These are phyloP conservation scores for Picea sitchensis DNA, from an alignment of 75 land plant genomes.

Conservation along the genomic window DNA sequence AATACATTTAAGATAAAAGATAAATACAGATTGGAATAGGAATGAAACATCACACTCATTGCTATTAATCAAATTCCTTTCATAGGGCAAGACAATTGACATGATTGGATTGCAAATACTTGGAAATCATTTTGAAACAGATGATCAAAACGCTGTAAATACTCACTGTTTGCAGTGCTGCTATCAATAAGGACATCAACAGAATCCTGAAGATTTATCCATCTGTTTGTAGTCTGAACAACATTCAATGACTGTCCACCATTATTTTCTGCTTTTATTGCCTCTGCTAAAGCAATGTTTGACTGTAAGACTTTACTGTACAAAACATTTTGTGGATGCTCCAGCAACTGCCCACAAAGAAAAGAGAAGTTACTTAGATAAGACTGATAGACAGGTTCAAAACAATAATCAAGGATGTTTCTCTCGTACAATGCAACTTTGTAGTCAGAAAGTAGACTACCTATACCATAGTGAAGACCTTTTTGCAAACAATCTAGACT, in stretches of 20 bases:
- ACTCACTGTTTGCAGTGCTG: constrained; percentile 35
- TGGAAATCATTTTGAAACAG: background rate
- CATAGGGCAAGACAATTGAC: background rate
- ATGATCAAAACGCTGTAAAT: background rate
- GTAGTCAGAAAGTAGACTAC: no score
- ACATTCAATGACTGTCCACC: constrained; percentile 19
- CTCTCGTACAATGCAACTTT: background rate
- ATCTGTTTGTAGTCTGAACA: constrained; percentile 26
- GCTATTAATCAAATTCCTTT: background rate
- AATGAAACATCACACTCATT: background rate
- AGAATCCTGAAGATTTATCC: constrained; percentile 72
- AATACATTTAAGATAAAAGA: background rate
- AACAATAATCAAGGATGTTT: no score
- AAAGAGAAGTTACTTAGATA: background rate
- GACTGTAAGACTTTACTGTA: constrained; percentile 49
- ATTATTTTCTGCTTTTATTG: constrained; percentile 16
- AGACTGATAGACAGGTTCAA: background rate
- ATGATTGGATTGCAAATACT: background rate
- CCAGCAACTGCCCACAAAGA: constrained; percentile 33
- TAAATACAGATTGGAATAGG: background rate
- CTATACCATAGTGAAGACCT: background rate
- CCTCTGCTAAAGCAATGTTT: constrained; percentile 59
- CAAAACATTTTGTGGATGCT: constrained; percentile 83
- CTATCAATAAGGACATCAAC: constrained; percentile 70
- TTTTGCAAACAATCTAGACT: background rate